Evolutionary conservation across 2,329 filamentous ascomycete species (phyloP), one percentile per base, ranked within the genome.

Genomic region (Fusarium sp.): DNA sequence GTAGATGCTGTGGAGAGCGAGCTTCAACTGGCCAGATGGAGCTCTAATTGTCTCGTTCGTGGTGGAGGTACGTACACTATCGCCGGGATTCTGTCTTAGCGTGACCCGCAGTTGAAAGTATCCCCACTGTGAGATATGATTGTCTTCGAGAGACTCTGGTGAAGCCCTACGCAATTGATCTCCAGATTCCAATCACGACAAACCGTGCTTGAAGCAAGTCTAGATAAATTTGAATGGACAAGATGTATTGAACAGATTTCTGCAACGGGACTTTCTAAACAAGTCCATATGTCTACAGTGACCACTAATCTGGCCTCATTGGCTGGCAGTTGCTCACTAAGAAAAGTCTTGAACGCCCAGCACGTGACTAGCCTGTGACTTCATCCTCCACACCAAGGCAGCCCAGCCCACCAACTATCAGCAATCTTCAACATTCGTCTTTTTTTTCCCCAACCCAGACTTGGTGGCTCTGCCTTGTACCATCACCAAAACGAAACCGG

Each of bases 1-100:
- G 65, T 51, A 50, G 62, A 66, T 66, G 68, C 57, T 71, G 45
- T 58, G 57, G 53, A 65, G 62, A 59, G 63, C 51, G 58, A 65
- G 68, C 62, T 63, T 55, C 65, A 74, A 74, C 74, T 68, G 74
- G 73, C 72, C 73, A 75, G 74, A 74, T 75, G 73, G 74, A 75
- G 72, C 72, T 75, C 53, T 51, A 66, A 67, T 43, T 58, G 63
- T 54, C 49, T 42, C 37, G 31, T 39, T 52, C 34, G 34, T 41
- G 31, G 34, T 52, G 18, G 34, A 58, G 67, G 67, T 72, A 75
- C 73, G 73, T 75, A 75, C 34, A 51, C 70, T 62, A 10, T 10
- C 25, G 31, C 59, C 37, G 37, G 61, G 59, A 46, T 64, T 56
- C 28, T 42, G 8, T 26, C 16, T 42, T 64, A 59, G 62, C 60